Conservation (phyloP, 352 stramenopile genomes). For the Phytophthora boehmeriae region DNA sequence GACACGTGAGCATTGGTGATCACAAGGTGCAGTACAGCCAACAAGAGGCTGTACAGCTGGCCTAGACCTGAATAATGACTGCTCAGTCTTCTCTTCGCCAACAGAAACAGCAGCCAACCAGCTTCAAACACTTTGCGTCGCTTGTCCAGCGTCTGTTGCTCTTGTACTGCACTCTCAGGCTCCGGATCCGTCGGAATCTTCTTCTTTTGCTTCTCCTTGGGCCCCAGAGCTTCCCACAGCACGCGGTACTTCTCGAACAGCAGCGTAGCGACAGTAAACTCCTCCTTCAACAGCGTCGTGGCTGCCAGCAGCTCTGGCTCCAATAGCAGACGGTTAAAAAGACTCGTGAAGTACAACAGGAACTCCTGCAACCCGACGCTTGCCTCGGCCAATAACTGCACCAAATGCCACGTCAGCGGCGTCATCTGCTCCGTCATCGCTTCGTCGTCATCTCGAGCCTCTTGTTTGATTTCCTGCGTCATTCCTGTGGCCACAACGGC, state of each 20-base stretch:
- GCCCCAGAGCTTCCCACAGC: slow-evolving; percentile 56
- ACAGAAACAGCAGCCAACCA: slow-evolving; percentile 81
- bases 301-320: slow-evolving; percentile 71
- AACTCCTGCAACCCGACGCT: slow-evolving; percentile 70
- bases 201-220: slow-evolving; percentile 14
- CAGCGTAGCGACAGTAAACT: slow-evolving; percentile 76
- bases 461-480: slow-evolving; percentile 44
- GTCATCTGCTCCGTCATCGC: neutral
- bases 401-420: slow-evolving; percentile 35
- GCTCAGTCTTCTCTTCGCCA: slow-evolving; percentile 52
- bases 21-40: slow-evolving; percentile 77
- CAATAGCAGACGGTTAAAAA: slow-evolving; percentile 82
- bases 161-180: slow-evolving; percentile 18
- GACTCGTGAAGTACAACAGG: slow-evolving; percentile 71
- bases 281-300: slow-evolving; percentile 78
- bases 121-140: slow-evolving; percentile 56
- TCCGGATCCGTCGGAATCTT: slow-evolving; percentile 23
- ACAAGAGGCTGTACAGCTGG: slow-evolving; percentile 76
- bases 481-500: slow-evolving; percentile 53
- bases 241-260: slow-evolving; percentile 81
- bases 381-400: slow-evolving; percentile 49
- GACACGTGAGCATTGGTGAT: slow-evolving; percentile 37
- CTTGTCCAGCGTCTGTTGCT: slow-evolving; percentile 16
- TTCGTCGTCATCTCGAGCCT: slow-evolving; percentile 15
- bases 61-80: slow-evolving; percentile 63